Percentiles rank a stretch among this genome's conserved stretches.
These are phyloP conservation scores for Tirmania nivea DNA, from an alignment of 495 filamentous ascomycete genomes.

Conservation along the genomic window DNA sequence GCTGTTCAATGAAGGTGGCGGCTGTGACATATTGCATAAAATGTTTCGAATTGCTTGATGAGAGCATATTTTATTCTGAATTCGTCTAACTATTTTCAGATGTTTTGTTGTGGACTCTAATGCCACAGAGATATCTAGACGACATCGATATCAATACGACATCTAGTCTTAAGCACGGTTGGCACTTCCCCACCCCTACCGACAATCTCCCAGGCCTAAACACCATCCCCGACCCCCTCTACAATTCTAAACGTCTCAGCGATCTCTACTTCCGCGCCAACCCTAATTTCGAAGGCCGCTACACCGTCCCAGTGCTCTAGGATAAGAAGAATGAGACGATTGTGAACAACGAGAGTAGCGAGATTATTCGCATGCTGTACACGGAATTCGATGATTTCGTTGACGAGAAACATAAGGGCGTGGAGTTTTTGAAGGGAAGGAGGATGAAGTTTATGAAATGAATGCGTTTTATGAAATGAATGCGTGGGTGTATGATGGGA, in stretches of 20 bases:
- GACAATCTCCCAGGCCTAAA: slow-evolving; percentile 38
- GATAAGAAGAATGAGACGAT: slow-evolving; percentile 51
- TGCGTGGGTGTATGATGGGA: slow-evolving; percentile 52
- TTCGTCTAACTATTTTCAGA: no score
- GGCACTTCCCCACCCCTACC: slow-evolving; percentile 50
- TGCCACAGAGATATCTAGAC: no score
- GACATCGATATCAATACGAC: no score
- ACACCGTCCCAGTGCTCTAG: slow-evolving; percentile 61
- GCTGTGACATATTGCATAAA: no score
- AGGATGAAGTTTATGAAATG: no score
- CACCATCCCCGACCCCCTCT: slow-evolving; percentile 39
- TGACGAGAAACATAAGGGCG: slow-evolving; percentile 33
- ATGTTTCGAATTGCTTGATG: no score
- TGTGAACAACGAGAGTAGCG: slow-evolving; percentile 68
- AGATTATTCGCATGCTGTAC: slow-evolving; percentile 54
- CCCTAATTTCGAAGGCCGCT: slow-evolving; percentile 46
- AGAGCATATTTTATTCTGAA: no score
- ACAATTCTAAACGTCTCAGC: slow-evolving; percentile 40
- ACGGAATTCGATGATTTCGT: slow-evolving; percentile 52
- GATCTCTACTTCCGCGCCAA: slow-evolving; percentile 52
- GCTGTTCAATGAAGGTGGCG: no score
- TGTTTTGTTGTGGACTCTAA: no score
- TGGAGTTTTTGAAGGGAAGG: slow-evolving; percentile 41
- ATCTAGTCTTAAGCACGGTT: no score
- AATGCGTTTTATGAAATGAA: slow-evolving; percentile 61